Evolutionary conservation across 192 early-diverging fungal species (phyloP).

Genomic region (Backusella luteola): DNA sequence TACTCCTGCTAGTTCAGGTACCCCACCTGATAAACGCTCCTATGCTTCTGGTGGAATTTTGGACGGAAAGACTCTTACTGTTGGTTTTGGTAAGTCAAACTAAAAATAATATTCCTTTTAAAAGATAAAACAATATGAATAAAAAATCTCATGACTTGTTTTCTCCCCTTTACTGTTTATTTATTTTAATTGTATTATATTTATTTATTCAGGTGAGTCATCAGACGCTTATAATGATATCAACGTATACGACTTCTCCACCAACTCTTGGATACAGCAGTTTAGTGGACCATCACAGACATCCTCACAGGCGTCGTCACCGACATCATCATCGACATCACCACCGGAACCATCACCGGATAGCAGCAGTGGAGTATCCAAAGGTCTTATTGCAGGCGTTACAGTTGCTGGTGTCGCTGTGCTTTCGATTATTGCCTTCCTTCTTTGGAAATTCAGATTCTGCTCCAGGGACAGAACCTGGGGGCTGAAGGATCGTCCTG

Average conservation of each 20-base stretch:
- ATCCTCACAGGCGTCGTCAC: no score
- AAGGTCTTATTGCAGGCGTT: conserved; percentile 25
- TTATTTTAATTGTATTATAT: neutral
- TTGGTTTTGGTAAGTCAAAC: conserved; percentile 28
- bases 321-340: no score
- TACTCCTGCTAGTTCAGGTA: conserved; percentile 9
- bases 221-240: conserved; percentile 32
- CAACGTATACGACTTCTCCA: conserved; percentile 17
- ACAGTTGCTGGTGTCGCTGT: conserved; percentile 29
- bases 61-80: conserved; percentile 23
- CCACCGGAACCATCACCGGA: no score
- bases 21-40: conserved; percentile 27
- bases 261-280: conserved; percentile 20
- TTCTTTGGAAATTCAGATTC: conserved; percentile 24
- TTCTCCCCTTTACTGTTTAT: neutral
- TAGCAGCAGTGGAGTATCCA: neutral
- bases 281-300: neutral
- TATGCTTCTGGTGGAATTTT: conserved; percentile 27
- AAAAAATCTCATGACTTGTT: neutral
- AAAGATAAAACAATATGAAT: neutral
- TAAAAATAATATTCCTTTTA: neutral
- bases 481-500: no score
- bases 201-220: conserved; percentile 6
- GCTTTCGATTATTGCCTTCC: conserved; percentile 22
- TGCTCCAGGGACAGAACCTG: no score